Conservation (phyloP, 2,329 filamentous ascomycete genomes). For the Calonectria pteridis region DNA sequence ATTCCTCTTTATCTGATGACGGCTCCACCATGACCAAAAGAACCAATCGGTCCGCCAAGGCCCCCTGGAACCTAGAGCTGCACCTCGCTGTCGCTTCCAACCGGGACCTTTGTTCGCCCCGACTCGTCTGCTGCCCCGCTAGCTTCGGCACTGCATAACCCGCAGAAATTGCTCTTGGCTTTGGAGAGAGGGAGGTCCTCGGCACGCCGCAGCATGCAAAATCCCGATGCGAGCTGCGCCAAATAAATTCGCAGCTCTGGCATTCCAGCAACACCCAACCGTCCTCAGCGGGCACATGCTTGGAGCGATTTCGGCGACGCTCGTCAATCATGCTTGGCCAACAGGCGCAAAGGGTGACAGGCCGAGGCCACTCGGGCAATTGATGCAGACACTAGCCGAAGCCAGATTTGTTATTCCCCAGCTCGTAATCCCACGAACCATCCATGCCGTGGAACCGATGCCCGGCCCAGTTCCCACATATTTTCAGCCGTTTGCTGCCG, state of each 20-base stretch:
- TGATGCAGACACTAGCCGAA: background rate
- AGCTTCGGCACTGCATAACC: background rate
- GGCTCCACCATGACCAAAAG: conserved; percentile 10
- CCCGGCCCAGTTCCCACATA: background rate
- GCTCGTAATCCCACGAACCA: background rate
- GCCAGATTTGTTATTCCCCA: background rate
- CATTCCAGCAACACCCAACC: background rate
- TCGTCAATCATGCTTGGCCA: background rate
- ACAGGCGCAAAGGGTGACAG: background rate
- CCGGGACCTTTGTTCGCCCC: background rate
- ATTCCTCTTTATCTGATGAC: conserved; percentile 24
- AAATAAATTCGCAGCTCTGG: background rate
- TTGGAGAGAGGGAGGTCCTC: background rate
- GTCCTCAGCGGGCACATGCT: background rate
- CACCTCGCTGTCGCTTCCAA: background rate
- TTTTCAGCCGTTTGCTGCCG: background rate
- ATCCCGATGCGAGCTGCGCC: background rate
- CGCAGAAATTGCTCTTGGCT: background rate
- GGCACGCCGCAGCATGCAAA: background rate
- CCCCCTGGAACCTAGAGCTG: background rate
- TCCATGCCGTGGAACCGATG: background rate
- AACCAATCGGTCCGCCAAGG: conserved; percentile 4
- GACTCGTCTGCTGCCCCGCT: background rate
- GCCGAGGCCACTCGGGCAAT: background rate
- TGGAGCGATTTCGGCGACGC: background rate